Evolutionary conservation across 164 flowering plant species (phyloP).

Genomic region (Cinnamomum chago): DNA sequence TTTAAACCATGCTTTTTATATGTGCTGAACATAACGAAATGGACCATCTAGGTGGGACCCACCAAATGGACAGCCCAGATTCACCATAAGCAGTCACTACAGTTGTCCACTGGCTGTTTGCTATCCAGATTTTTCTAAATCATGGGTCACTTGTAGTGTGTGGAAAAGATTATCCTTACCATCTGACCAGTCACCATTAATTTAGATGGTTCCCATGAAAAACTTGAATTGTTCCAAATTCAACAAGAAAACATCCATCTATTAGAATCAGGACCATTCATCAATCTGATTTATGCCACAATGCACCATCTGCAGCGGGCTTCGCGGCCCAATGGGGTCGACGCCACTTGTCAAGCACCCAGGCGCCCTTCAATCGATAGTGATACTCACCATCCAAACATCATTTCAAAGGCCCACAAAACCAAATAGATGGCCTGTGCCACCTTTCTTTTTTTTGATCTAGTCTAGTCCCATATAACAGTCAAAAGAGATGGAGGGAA

Average conservation of each 20-base stretch:
- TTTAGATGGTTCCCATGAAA: no score
- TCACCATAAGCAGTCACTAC: no score
- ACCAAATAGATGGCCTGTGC: slow-evolving; percentile 1
- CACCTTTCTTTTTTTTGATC: neutral
- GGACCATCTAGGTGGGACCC: no score
- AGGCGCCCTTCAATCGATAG: neutral
- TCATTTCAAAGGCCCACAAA: neutral
- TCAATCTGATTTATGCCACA: neutral
- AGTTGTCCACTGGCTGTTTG: no score
- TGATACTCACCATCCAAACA: neutral
- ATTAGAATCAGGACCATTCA: neutral
- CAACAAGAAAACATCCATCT: neutral
- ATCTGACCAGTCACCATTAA: no score
- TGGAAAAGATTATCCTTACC: no score
- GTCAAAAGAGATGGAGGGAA: slow-evolving; percentile 24
- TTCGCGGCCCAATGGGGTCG: no score
- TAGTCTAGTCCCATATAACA: slow-evolving; percentile 36
- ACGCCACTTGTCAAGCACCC: neutral
- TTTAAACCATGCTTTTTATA: no score
- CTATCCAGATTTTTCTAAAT: no score
- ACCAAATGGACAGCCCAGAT: no score
- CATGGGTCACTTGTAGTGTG: no score
- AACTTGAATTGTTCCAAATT: neutral
- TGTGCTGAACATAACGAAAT: no score
- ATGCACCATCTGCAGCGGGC: neutral